phyloP scores from a whole-genome alignment of 169 alveolate genomes.

The Cryptosporidium ubiquitum region DNA sequence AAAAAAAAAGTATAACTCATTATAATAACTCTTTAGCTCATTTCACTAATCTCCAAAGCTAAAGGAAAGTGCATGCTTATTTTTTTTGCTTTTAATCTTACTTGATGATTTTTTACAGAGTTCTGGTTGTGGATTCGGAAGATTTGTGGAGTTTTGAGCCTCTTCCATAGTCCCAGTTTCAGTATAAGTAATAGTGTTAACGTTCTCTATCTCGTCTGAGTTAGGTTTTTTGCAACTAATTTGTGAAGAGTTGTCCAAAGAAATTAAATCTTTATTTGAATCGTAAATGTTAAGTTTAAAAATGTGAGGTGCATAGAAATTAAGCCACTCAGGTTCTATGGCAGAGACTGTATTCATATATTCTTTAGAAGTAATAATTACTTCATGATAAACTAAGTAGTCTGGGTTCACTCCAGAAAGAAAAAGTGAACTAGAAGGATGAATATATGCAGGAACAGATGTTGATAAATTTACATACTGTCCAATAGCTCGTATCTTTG shows the following conservation, averaged over 20 bases:
- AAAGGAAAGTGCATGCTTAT: not conserved
- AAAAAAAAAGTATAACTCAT: not conserved
- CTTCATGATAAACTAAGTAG: slow-evolving; percentile 99
- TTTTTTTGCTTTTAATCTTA: not conserved
- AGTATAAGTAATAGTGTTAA: not conserved
- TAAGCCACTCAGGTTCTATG: slow-evolving; percentile 99
- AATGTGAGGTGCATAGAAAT: slow-evolving; percentile 26
- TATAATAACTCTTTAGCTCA: too few relatives aligned
- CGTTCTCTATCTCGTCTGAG: not conserved
- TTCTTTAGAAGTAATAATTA: slow-evolving; percentile 98
- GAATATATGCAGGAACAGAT: slow-evolving; percentile 97
- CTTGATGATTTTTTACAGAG: not conserved
- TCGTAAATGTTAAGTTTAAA: slow-evolving; percentile 1
- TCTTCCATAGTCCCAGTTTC: not conserved
- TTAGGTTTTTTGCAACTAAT: not conserved
- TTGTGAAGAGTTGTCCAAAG: not conserved
- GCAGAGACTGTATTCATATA: slow-evolving; percentile 98
- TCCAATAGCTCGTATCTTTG: slow-evolving; percentile 97
- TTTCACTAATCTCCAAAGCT: not conserved
- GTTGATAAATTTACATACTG: slow-evolving; percentile 98
- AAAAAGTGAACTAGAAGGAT: slow-evolving; percentile 98
- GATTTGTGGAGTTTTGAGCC: not conserved
- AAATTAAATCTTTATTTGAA: not conserved
- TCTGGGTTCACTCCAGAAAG: slow-evolving; percentile 99
- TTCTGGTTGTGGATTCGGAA: not conserved